phyloP scores from a whole-genome alignment of 768 basidiomycete species.

The Mrakia hoshinonis region DNA sequence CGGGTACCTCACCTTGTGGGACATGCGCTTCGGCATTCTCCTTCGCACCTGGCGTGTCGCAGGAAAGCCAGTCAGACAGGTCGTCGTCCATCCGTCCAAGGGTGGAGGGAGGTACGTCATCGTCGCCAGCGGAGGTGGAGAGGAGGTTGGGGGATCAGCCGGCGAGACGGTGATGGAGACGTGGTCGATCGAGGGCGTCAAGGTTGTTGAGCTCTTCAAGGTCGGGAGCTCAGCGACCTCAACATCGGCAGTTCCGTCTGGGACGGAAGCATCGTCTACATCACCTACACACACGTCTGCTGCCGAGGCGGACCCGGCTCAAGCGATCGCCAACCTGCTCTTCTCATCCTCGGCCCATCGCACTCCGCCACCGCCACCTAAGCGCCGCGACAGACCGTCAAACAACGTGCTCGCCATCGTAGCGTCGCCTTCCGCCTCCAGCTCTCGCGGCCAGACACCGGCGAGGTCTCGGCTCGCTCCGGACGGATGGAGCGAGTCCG shows the following conservation, averaged over 20 bases:
- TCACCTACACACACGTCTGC: background rate
- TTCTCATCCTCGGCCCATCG: background rate
- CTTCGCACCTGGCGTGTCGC: constrained; percentile 69
- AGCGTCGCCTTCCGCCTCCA: background rate
- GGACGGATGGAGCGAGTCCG: background rate
- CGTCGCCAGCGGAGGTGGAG: constrained; percentile 42
- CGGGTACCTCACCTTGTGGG: constrained; percentile 84
- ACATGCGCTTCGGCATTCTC: constrained; percentile 81
- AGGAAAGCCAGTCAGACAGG: constrained; percentile 51
- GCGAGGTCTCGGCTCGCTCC: background rate
- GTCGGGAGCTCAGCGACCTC: background rate
- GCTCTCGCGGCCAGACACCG: background rate
- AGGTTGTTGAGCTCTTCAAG: constrained; percentile 13
- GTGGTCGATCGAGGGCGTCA: constrained; percentile 8
- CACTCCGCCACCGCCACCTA: background rate
- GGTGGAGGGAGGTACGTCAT: constrained; percentile 86
- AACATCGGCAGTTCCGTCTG: background rate
- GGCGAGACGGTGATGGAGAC: constrained; percentile 13
- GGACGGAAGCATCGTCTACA: background rate
- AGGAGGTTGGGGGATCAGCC: background rate
- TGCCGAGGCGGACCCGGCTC: background rate
- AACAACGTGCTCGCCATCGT: constrained; percentile 11
- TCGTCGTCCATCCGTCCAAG: constrained; percentile 71
- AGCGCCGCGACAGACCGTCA: constrained; percentile 2
- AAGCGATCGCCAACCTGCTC: background rate